These are phyloP conservation scores for Mycena leptocephala DNA, from an alignment of 768 basidiomycete species.

Conservation along the genomic window DNA sequence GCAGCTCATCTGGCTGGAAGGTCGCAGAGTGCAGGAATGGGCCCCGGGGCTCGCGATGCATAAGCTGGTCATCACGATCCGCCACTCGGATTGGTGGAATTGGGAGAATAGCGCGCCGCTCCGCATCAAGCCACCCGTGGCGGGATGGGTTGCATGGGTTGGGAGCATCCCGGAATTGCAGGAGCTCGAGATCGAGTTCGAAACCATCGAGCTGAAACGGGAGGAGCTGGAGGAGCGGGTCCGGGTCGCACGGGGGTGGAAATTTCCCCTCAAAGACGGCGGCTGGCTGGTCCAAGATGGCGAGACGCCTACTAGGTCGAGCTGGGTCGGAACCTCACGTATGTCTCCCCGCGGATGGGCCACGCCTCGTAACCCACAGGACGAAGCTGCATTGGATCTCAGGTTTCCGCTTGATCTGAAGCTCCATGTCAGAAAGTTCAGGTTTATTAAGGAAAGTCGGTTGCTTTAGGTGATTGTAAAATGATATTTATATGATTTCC, in stretches of 20 bases:
- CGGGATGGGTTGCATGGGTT: slow-evolving; percentile 32
- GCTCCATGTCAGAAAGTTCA: slow-evolving; percentile 16
- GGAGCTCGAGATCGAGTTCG: slow-evolving; percentile 42
- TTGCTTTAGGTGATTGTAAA: too few relatives aligned
- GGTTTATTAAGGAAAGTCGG: not conserved
- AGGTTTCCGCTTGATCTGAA: not conserved
- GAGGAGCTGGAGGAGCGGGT: slow-evolving; percentile 35
- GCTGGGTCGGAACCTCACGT: slow-evolving; percentile 13
- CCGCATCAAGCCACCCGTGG: slow-evolving; percentile 1
- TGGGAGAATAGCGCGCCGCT: slow-evolving; percentile 39
- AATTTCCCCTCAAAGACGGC: slow-evolving; percentile 5
- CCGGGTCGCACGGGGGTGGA: slow-evolving; percentile 16
- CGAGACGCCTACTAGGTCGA: not conserved
- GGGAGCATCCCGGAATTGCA: slow-evolving; percentile 24
- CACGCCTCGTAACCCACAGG: too few relatives aligned
- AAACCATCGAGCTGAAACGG: slow-evolving; percentile 39
- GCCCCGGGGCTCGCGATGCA: slow-evolving; percentile 3
- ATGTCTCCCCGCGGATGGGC: not conserved
- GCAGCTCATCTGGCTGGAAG: slow-evolving; percentile 40
- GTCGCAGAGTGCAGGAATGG: not conserved
- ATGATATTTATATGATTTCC: too few relatives aligned
- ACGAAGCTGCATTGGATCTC: not conserved
- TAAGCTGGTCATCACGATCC: slow-evolving; percentile 34
- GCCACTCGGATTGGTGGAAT: slow-evolving; percentile 44
- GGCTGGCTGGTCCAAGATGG: slow-evolving; percentile 20